These are phyloP conservation scores for Thalassia testudinum DNA, from an alignment of 116 monocot species.

Conservation along the genomic window DNA sequence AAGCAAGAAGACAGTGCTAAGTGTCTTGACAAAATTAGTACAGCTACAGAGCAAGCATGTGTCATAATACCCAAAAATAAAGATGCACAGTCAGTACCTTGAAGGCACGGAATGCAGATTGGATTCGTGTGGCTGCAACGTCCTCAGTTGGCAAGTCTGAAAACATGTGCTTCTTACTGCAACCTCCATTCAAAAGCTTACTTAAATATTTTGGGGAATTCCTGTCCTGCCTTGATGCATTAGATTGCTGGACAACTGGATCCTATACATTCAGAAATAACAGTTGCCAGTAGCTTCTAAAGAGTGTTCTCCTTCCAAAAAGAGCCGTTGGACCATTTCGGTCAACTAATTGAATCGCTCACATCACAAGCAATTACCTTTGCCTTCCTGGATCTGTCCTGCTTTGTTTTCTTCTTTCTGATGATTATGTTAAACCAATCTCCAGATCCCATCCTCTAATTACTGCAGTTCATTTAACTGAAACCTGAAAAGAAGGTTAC, in stretches of 20 bases:
- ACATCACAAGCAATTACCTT: constrained; percentile 25
- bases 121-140: constrained; percentile 57
- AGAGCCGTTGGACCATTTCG: too few relatives aligned
- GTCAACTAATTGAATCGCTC: too few relatives aligned
- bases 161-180: background rate
- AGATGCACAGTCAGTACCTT: constrained; percentile 20
- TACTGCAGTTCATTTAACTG: too few relatives aligned
- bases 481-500: too few relatives aligned
- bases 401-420: constrained; percentile 40
- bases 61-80: too few relatives aligned
- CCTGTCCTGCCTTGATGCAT: background rate
- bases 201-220: background rate
- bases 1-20: too few relatives aligned
- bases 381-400: constrained; percentile 11
- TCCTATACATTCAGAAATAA: background rate
- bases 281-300: background rate
- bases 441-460: constrained; percentile 20
- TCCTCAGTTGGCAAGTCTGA: constrained; percentile 22
- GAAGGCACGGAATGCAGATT: constrained; percentile 59
- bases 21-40: too few relatives aligned
- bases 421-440: constrained; percentile 69
- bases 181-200: background rate
- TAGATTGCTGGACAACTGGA: background rate
- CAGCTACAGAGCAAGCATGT: too few relatives aligned
- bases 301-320: too few relatives aligned